Evolutionary conservation across 2,329 filamentous ascomycete species (phyloP), one percentile per base, ranked within the genome.

Genomic region (Sporothrix variecibatus): DNA sequence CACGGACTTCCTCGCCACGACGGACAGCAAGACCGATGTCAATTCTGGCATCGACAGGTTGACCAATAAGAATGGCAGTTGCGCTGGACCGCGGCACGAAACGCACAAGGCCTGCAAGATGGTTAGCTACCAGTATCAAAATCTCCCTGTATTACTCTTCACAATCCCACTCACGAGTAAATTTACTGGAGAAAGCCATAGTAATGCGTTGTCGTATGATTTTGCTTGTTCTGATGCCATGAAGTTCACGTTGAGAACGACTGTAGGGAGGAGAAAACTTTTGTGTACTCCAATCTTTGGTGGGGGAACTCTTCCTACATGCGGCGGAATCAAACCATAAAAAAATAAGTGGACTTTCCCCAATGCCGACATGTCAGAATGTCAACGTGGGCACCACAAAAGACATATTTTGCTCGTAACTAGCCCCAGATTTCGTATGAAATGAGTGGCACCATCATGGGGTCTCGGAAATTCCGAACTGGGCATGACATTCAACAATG

Each of bases 1-100:
- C 40, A 43, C 40, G 40, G 40, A 43, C 40, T 43, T 43, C 40
- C 6, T 43, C 40, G 40, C 40, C 40, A 43, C 40, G 40, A 43
- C 86, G 85, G 38, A 90, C 80, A 20, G 89, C 89, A 38, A 85
- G 79, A 65, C 89, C 89, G 62, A 92, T 86, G 77, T 91, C 89
- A 38, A 89, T 76, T 12, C 83, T 80, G 28, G 82, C 79, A 75
- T 88, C 85, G 49, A 84, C 81, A 1, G 89, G 89, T 77, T 91
- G 85, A 49, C 88, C 89, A 77, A 90, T 86, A 68, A 89, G 81
- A 72, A 88, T 79, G 75, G 85, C 85, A 79, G 68, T 86, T 84
- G 5, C 84, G 85, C 51, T 78, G 85, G 87, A 43, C 40, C 40
- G 40, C 40, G 89, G 86, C n/a, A 86, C 79, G 78, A 90, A 90